Evolutionary conservation across 2,329 filamentous ascomycete genomes (phyloP), one percentile per base, ranked within the genome.

Genomic region (Emmonsiellopsis sp.): DNA sequence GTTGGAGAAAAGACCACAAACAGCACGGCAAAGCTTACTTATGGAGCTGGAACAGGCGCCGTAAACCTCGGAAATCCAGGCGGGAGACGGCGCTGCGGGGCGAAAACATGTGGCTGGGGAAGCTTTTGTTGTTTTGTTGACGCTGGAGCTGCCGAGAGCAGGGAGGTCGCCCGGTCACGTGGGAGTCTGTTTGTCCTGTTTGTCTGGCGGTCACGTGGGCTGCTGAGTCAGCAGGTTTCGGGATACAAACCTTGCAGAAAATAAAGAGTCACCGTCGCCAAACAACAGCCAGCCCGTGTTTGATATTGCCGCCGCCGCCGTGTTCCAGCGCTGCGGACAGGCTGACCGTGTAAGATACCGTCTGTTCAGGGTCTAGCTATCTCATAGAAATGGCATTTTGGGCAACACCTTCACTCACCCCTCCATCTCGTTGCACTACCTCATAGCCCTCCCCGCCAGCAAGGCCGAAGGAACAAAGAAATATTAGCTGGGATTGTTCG

Each of bases 91-190:
- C 31, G 40, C 21, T 42, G 36, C 36, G 37, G 51, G 57, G 53
- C 55, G 55, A 62, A 67, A 69, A 66, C 68, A 69, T 70, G 68
- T 71, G 69, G 69, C 69, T 71, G 68, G 67, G 62, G 61, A 60
- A 53, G 53, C 34, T 52, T 31, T 40, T 56, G 53, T 59, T 62
- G 62, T 52, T 31, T 40, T 56, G 53, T 59, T 62, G 62, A 63
- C 62, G 62, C 62, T 62, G 60, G 62, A n/a, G 14, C 21, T 27
- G 21, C 21, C 21, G 39, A 51, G 13, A 21, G 4, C 6, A 34
- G 46, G 4, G 52, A 54, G 49, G 44, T 32, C 5, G 17, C 21
- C 21, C 3, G 42, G 13, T 27, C 6, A n/a, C 6, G 27, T 37
- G 5, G 52, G 53, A 44, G 44, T 27, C 7, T 59, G 61, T 67